Conservation (phyloP, 1,139 yeast genomes). For the Scheffersomyces segobiensis region DNA sequence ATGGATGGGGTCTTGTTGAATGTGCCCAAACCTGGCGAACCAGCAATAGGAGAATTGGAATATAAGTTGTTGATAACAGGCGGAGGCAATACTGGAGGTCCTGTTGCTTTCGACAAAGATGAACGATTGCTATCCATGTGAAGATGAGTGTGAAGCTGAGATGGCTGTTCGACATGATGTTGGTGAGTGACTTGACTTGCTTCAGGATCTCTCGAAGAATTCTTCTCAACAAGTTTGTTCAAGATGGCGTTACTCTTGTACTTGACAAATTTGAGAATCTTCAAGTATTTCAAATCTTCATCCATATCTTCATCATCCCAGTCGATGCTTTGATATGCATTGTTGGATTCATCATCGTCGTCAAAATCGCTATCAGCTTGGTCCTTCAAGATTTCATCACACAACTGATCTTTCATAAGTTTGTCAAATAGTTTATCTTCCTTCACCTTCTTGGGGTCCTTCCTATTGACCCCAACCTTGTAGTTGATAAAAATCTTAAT, state of each 20-base stretch:
- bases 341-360: conserved; percentile 15
- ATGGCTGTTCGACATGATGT: background rate
- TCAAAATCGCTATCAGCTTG: conserved; percentile 39
- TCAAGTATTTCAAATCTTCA: conserved; percentile 48
- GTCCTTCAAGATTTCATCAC: conserved; percentile 39
- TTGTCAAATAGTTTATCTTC: conserved; percentile 43
- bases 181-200: conserved; percentile 3
- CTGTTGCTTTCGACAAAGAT: background rate
- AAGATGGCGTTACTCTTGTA: conserved; percentile 30
- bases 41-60: conserved; percentile 5
- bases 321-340: conserved; percentile 33
- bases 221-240: conserved; percentile 5
- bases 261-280: conserved; percentile 43
- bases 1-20: conserved; percentile 28
- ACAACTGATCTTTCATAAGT: conserved; percentile 42
- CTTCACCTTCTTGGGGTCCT: conserved; percentile 21
- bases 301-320: conserved; percentile 55
- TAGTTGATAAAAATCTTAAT: conserved; percentile 43
- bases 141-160: background rate
- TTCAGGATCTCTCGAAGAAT: background rate
- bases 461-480: conserved; percentile 18
- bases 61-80: conserved; percentile 8
- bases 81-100: background rate
- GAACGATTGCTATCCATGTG: background rate
- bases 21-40: conserved; percentile 7